Evolutionary conservation across 768 basidiomycete species (phyloP), one percentile per base, ranked within the genome.

Genomic region (Exsudoporus frostii): DNA sequence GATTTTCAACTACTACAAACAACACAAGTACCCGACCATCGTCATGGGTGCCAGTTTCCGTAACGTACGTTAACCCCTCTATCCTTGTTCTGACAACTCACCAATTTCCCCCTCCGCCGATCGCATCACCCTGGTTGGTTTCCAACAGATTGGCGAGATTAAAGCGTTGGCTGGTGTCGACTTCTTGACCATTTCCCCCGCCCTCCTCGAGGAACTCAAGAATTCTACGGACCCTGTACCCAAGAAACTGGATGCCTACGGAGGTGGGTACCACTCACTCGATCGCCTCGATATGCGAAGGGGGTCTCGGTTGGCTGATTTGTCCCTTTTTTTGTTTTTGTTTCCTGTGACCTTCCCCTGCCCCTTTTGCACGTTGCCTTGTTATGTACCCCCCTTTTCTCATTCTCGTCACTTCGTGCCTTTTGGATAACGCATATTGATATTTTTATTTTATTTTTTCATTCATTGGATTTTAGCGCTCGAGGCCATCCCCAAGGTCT

Each of bases 1-100:
- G 75, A 99, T 99, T 79, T 99, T 88, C 85, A 91, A 96, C 80
- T 98, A 94, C 75, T 99, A 99, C 85, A 98, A 98, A 82, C 94
- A 97, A 71, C 84, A 98, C 76, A 81, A 83, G 55, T 98, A 99
- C 84, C 92, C 94, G 67, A 99, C 97, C 63, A 98, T 99, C 74
- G 96, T 98, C 72, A 98, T 98, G 97, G 97, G 96, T 69, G 97
- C 97, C 54, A 96, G 93, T 30, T 98, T 99, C 94, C 90, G 97
- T 70, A 98, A 98, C 79, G 87, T 94, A 62, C 53, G 88, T 76
- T 4, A 17, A 47, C 44, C 11, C 33, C 22, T 13, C 36, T 29
- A 38, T 27, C 20, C 15, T 49, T 48, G 20, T 19, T 30, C 49
- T 62, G 40, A 52, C n/a, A n/a, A n/a, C 34, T 19, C 45, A 15